phyloP scores from a whole-genome alignment of 495 filamentous ascomycete genomes.

The Tricharina praecox region DNA sequence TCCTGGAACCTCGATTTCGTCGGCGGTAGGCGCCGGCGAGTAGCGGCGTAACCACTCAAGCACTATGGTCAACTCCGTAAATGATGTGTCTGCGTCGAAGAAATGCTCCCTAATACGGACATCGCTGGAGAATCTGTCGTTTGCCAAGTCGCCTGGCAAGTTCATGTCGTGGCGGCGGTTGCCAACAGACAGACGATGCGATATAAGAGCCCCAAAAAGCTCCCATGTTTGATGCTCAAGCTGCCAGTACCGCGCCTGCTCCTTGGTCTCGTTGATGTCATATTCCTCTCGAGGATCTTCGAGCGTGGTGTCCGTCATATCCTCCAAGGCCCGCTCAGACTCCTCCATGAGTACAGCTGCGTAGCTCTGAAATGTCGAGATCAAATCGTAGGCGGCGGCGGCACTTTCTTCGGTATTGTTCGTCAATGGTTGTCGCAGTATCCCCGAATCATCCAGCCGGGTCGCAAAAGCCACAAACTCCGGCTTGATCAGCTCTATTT shows the following conservation, averaged over 20 bases:
- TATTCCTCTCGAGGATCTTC: constrained; percentile 11
- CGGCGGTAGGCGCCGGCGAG: constrained; percentile 52
- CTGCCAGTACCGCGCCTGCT: constrained; percentile 33
- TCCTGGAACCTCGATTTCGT: constrained; percentile 36
- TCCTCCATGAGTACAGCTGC: constrained; percentile 26
- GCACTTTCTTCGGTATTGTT: constrained; percentile 6
- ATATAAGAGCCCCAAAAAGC: constrained; percentile 46
- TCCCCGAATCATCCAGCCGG: constrained; percentile 40
- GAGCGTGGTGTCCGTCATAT: constrained; percentile 19
- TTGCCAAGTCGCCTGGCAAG: constrained; percentile 36
- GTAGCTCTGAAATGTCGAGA: constrained; percentile 13
- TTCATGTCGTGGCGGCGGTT: constrained; percentile 7
- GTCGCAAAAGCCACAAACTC: constrained; percentile 53
- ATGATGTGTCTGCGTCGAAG: constrained; percentile 31
- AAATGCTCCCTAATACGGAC: constrained; percentile 33
- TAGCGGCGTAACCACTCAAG: constrained; percentile 69
- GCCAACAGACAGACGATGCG: constrained; percentile 31
- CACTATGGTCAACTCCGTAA: constrained; percentile 54
- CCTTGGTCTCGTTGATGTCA: background rate
- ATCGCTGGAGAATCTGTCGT: constrained; percentile 31
- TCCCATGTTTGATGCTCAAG: constrained; percentile 78
- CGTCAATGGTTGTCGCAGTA: too few relatives aligned
- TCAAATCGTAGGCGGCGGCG: constrained; percentile 14
- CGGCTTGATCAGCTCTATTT: constrained; percentile 8
- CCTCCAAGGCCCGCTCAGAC: constrained; percentile 23